These are phyloP conservation scores for Cryomyces antarcticus DNA, from an alignment of 495 filamentous ascomycete genomes.

Conservation along the genomic window DNA sequence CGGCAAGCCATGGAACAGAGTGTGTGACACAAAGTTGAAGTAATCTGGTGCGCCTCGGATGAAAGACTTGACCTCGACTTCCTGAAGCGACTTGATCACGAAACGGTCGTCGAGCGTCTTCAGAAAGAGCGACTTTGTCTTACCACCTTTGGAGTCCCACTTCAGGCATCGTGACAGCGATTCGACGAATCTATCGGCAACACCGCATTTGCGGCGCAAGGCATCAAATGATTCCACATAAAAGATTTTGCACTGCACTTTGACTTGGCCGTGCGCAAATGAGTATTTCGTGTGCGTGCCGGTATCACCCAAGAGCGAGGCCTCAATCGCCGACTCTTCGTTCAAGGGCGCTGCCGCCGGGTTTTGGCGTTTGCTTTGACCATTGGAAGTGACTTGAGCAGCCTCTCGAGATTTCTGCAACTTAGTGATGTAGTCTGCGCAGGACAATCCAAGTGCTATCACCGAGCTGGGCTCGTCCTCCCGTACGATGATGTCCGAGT, in stretches of 20 bases:
- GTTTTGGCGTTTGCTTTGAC: background rate
- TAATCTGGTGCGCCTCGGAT: conserved; percentile 88
- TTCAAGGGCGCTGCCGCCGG: background rate
- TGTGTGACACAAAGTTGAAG: conserved; percentile 91
- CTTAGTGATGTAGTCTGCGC: conserved; percentile 65
- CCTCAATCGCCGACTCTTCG: conserved; percentile 18
- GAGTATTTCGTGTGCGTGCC: conserved; percentile 89
- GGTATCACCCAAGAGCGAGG: conserved; percentile 48
- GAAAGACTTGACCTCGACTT: conserved; percentile 84
- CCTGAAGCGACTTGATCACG: conserved; percentile 72
- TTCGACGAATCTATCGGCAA: conserved; percentile 83
- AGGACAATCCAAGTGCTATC: conserved; percentile 78
- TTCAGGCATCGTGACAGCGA: conserved; percentile 86
- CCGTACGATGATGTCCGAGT: conserved; percentile 92
- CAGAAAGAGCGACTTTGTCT: conserved; percentile 94
- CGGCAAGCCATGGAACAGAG: conserved; percentile 85
- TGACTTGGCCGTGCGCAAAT: conserved; percentile 74
- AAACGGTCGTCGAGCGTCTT: conserved; percentile 92
- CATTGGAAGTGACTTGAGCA: conserved; percentile 15
- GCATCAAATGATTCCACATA: conserved; percentile 97
- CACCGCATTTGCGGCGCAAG: conserved; percentile 75
- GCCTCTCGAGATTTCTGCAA: conserved; percentile 48
- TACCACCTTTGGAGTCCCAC: conserved; percentile 96
- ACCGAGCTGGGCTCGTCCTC: conserved; percentile 96
- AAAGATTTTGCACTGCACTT: conserved; percentile 94